Evolutionary conservation across 495 filamentous ascomycete species (phyloP), one percentile per base, ranked within the genome.

Genomic region (Neurospora sublineolata): DNA sequence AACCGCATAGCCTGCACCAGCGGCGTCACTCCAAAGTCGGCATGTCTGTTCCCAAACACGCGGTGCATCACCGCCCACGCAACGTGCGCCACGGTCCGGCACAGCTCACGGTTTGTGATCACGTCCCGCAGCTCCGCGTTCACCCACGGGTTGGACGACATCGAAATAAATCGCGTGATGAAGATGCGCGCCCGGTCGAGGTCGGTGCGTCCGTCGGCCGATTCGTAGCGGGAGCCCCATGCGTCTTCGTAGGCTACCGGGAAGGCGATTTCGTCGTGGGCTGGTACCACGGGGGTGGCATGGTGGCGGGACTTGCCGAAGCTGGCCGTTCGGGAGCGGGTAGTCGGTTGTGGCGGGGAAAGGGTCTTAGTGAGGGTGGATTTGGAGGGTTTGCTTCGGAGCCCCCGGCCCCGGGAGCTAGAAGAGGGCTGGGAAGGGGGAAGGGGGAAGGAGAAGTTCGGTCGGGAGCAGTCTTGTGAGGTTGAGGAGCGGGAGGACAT

Each of bases 1-100:
- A 80, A 82, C 68, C 80, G 79, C 44, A 80, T 75, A 30, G 78
- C 75, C 72, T 82, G 80, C 27, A 80, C 72, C 36, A 82, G 40
- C 5, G 79, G 80, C 4, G 79, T 78, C 16, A 75, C 71, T 40
- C 68, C 46, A 42, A 82, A 82, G 1, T 77, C 73, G 71, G 76
- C 73, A 52, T 82, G 80, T 23, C 77, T 74, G 72, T 78, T 73
- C 9, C 74, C 74, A 58, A 76, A 82, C 27, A 82, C 72, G 30
- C 73, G 60, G 36, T 68, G 71, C 72, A 78, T 76, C 30, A 82
- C 76, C 33, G 77, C 75, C 33, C 69, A 74, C 10, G 77, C 79
- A 1, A 82, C 36, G n/a, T 72, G 70, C 33, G 73, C 70, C 3
- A 80, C 69, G 6, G 68, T 79, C 16, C 67, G 69, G 73, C 75